phyloP scores from a whole-genome alignment of 805 yeast genomes.

The Debaryomyces hansenii region DNA sequence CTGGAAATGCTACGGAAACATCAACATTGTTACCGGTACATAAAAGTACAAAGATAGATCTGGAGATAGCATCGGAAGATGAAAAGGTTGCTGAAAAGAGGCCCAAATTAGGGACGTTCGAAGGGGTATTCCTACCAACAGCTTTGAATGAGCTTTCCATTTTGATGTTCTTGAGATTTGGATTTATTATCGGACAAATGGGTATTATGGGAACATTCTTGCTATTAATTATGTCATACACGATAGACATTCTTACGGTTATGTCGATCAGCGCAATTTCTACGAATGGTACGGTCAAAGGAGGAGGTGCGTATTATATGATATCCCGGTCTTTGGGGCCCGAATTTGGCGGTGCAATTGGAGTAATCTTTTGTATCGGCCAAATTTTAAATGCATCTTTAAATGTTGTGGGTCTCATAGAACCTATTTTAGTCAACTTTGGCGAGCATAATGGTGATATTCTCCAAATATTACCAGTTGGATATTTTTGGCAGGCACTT shows the following conservation, averaged over 20 bases:
- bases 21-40: neutral
- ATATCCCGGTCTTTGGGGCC: slow-evolving; percentile 94
- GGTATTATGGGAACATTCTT: slow-evolving; percentile 79
- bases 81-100: neutral
- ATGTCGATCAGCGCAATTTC: slow-evolving; percentile 92
- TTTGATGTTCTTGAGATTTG: slow-evolving; percentile 92
- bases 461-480: slow-evolving; percentile 60
- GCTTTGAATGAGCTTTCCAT: slow-evolving; percentile 90
- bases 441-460: slow-evolving; percentile 62
- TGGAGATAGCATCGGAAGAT: neutral
- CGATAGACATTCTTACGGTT: slow-evolving; percentile 81
- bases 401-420: slow-evolving; percentile 94
- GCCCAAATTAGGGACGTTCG: slow-evolving; percentile 71
- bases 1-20: neutral
- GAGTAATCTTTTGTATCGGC: slow-evolving; percentile 90
- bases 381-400: slow-evolving; percentile 89
- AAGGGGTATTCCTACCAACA: slow-evolving; percentile 93
- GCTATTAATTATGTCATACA: slow-evolving; percentile 68
- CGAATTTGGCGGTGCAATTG: slow-evolving; percentile 97
- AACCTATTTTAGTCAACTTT: slow-evolving; percentile 81
- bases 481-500: slow-evolving; percentile 63
- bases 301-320: slow-evolving; percentile 99
- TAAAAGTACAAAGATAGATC: neutral
- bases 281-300: slow-evolving; percentile 95
- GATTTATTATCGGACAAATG: slow-evolving; percentile 92